Evolutionary conservation across 768 basidiomycete genomes (phyloP), one percentile per base, ranked within the genome.

Genomic region (Macrolepiota fuliginosa): DNA sequence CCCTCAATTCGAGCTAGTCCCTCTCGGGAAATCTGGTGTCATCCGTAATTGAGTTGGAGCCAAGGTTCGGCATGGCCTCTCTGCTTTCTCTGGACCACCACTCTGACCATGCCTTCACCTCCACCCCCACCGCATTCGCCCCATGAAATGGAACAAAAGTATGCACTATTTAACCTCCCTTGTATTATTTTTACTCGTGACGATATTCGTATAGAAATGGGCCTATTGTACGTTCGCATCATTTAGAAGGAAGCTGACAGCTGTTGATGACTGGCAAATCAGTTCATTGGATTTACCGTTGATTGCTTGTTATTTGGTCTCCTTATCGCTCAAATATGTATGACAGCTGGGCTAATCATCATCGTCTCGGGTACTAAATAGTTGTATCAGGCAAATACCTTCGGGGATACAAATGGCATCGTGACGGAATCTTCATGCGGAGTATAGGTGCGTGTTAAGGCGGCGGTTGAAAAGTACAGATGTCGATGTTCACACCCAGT

Each of bases 291-390:
- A 9, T 54, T 54, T 6, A 39, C 35, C 9, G 36, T 54, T 11
- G 53, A 54, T 24, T 54, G 53, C 53, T 24, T 54, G 37, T 19
- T 54, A 24, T 54, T 54, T 54, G 53, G 53, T 15, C 22, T 54
- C 35, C 53, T 54, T n/a, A 15, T 54, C 7, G 53, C 53, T 10
- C 53, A 54, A 29, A 54, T 54, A n/a, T 54, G 53, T 54, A 54
- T 37, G 53, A 13, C 15, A n/a, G 17, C 22, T 10, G 36, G 22
- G 24, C 12, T n/a, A 2, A 19, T 19, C 9, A 6, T 54, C 24
- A 39, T 39, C 6, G n/a, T 39, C 17, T 4, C 36, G 22, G 22
- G 35, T 24, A 9, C 35, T 54, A 5, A 39, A 36, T 13, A 37
- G 35, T 37, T 29, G 24, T 32, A 27, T 15, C 29, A 52, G 51